Conservation (phyloP, 179 eudicot genomes). For the Amaranthus tricolor region DNA sequence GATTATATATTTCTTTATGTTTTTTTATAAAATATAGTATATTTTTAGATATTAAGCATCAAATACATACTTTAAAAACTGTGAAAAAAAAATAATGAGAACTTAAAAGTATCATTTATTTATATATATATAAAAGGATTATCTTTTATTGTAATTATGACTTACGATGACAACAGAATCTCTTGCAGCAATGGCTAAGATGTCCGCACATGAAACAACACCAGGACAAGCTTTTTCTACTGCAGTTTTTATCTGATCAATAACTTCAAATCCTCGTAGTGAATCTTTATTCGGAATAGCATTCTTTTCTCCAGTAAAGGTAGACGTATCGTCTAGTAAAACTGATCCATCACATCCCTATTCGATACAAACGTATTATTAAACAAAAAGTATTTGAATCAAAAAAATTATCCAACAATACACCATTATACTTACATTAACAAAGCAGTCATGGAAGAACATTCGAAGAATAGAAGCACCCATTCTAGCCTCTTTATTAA, state of each 20-base stretch:
- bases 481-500: conserved; percentile 61
- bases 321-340: conserved; percentile 61
- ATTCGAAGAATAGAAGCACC: conserved; percentile 72
- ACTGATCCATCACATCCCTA: conserved; percentile 92
- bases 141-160: neutral
- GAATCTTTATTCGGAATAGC: conserved; percentile 64
- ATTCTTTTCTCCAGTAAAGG: conserved; percentile 58
- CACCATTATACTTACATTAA: conserved; percentile 8
- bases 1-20: no score
- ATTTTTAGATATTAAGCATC: no score
- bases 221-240: conserved; percentile 67
- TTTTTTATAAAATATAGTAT: no score
- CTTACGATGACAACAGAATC: conserved; percentile 65
- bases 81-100: no score
- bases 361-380: neutral
- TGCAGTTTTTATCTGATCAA: conserved; percentile 61
- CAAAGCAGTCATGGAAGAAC: conserved; percentile 70
- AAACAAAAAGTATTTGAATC: no score
- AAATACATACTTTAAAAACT: no score
- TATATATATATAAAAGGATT: neutral
- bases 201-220: conserved; percentile 79
- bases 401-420: no score
- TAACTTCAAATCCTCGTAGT: conserved; percentile 64
- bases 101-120: neutral
- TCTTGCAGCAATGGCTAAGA: conserved; percentile 63